These are phyloP conservation scores for Moesziomyces globuligerus DNA, from an alignment of 1,284 basidiomycete genomes.

Conservation along the genomic window DNA sequence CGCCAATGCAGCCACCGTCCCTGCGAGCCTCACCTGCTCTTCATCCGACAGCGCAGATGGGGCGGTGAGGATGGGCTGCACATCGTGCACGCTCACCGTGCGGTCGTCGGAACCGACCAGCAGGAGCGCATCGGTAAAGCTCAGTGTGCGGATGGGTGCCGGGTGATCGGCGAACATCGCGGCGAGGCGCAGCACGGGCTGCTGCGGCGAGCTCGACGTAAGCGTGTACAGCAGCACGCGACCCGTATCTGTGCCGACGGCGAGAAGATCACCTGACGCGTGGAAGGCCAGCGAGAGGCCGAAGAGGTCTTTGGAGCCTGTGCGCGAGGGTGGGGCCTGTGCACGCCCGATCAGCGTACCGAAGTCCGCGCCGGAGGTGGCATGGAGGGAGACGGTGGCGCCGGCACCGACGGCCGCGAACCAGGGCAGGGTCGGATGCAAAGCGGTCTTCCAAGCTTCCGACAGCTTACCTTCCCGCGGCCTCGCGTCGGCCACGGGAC, in stretches of 20 bases:
- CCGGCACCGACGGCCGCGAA: slow-evolving; percentile 37
- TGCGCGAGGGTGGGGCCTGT: not conserved
- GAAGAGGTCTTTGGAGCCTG: slow-evolving; percentile 23
- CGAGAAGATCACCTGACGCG: slow-evolving; percentile 5
- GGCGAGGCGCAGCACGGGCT: not conserved
- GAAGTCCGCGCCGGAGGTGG: slow-evolving; percentile 2
- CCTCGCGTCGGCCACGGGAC: too few relatives aligned
- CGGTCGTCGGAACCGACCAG: slow-evolving; percentile 37
- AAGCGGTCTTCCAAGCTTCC: slow-evolving; percentile 35
- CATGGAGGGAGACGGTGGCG: slow-evolving; percentile 21
- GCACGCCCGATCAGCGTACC: slow-evolving; percentile 10
- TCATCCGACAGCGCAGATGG: not conserved
- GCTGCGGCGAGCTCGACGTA: not conserved
- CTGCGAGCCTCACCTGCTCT: slow-evolving; percentile 7
- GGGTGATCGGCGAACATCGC: slow-evolving; percentile 31
- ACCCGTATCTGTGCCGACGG: slow-evolving; percentile 25
- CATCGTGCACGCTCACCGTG: slow-evolving; percentile 37
- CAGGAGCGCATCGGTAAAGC: slow-evolving; percentile 23
- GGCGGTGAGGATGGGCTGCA: slow-evolving; percentile 13
- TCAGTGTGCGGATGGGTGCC: slow-evolving; percentile 27
- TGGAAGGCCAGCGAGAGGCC: slow-evolving; percentile 34
- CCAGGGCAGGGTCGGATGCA: slow-evolving; percentile 17
- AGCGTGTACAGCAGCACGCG: slow-evolving; percentile 31
- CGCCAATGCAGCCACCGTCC: slow-evolving; percentile 19
- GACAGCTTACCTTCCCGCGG: slow-evolving; percentile 15